phyloP scores from a whole-genome alignment of 495 filamentous ascomycete species.

The Penicillium roqueforti region DNA sequence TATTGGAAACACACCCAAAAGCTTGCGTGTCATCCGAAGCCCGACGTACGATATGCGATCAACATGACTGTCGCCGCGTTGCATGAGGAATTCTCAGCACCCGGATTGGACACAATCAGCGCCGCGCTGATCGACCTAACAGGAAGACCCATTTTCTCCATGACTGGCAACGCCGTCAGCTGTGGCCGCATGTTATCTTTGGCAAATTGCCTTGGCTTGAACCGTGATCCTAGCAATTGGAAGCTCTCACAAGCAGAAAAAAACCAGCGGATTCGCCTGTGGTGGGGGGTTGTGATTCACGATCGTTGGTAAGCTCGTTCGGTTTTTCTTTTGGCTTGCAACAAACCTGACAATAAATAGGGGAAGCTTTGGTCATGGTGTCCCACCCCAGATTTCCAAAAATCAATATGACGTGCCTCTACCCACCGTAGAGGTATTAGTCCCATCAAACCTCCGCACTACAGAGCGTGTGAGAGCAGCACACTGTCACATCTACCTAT shows the following conservation, averaged over 20 bases:
- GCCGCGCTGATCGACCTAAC: slow-evolving; percentile 47
- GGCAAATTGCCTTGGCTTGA: slow-evolving; percentile 49
- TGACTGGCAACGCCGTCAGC: slow-evolving; percentile 51
- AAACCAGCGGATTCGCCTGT: slow-evolving; percentile 44
- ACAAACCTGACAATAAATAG: slow-evolving; percentile 19
- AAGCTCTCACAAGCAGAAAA: slow-evolving; percentile 46
- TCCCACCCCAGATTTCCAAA: slow-evolving; percentile 46
- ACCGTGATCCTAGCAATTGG: slow-evolving; percentile 48
- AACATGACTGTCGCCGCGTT: slow-evolving; percentile 50
- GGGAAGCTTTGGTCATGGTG: slow-evolving; percentile 52
- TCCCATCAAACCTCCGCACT: slow-evolving; percentile 31
- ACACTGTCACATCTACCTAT: slow-evolving; percentile 49
- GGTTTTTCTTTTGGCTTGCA: not conserved
- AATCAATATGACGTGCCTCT: slow-evolving; percentile 53
- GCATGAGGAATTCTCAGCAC: slow-evolving; percentile 49
- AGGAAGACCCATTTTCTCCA: slow-evolving; percentile 49
- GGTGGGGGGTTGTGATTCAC: slow-evolving; percentile 54
- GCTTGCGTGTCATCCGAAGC: slow-evolving; percentile 43
- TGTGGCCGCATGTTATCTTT: slow-evolving; percentile 48
- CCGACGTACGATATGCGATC: slow-evolving; percentile 48
- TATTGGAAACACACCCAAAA: slow-evolving; percentile 49
- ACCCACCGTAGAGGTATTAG: slow-evolving; percentile 41
- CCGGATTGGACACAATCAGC: slow-evolving; percentile 48
- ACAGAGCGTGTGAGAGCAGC: slow-evolving; percentile 44
- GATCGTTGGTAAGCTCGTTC: slow-evolving; percentile 43